phyloP scores from a whole-genome alignment of 257 asterid genomes.

The Lycium ferocissimum region DNA sequence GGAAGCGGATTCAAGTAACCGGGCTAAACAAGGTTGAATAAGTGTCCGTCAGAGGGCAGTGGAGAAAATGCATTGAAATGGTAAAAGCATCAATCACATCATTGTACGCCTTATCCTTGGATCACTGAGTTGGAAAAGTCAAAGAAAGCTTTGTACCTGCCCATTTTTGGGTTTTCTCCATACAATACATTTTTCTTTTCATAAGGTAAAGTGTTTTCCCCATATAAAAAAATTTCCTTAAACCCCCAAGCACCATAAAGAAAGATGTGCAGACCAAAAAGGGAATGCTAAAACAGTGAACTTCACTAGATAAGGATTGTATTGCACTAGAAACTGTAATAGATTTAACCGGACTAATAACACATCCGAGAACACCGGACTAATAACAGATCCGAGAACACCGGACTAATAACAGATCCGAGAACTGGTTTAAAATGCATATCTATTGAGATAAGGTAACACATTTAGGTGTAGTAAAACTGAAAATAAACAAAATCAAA shows the following conservation, averaged over 20 bases:
- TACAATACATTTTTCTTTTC: not conserved
- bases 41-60: not conserved
- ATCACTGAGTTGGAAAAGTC: not conserved
- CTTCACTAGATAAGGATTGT: not conserved
- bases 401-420: not conserved
- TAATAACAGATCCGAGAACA: not conserved
- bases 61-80: slow-evolving; percentile 21
- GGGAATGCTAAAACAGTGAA: not conserved
- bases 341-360: not conserved
- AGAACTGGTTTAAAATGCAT: slow-evolving; percentile 27
- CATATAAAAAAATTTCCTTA: not conserved
- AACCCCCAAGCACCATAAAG: slow-evolving; percentile 8
- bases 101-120: slow-evolving; percentile 17
- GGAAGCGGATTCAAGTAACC: slow-evolving; percentile 17
- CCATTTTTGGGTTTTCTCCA: not conserved
- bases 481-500: slow-evolving; percentile 10
- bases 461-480: not conserved
- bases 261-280: not conserved
- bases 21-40: not conserved
- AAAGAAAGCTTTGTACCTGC: slow-evolving; percentile 1
- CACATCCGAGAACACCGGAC: not conserved
- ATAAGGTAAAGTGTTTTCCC: not conserved
- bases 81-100: slow-evolving; percentile 10
- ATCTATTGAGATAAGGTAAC: not conserved
- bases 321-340: slow-evolving; percentile 16